Evolutionary conservation across 176 grass and related monocot species (phyloP), one percentile per base, ranked within the genome.

Genomic region (Stipa capillata): DNA sequence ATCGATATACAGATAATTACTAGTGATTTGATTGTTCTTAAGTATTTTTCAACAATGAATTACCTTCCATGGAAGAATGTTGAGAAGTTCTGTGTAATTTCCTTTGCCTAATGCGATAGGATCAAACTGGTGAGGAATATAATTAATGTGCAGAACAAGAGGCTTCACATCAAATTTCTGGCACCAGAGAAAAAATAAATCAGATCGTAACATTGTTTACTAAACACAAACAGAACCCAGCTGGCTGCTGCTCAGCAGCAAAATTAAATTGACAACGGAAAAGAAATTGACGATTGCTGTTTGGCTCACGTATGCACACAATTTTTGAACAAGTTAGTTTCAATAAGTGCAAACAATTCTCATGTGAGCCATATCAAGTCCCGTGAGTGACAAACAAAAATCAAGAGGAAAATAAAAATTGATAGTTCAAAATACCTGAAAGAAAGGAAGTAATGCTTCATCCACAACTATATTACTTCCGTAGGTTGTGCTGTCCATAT

Each of bases 61-160:
- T 91, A 99, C 96, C 96, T 91, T 99, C 96, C 92, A 99, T 18
- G 92, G 88, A 50, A 99, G 85, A 82, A 99, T 93, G 79, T 99
- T 99, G 69, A 99, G 92, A 89, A 99, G 85, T 87, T 99, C 96
- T 69, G 88, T 88, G 5, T 99, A 99, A 74, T 95, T 99, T 82
- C 96, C 96, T 87, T 88, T 93, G 79, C 92, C 84, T 40, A 99
- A 81, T 85, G 96, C 90, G 67, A 90, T 58, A 8, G 88, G 88
- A 85, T 99, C 96, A 87, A 95, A 99, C 65, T 91, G 90, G 18
- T 88, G 89, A 60, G 96, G 96, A 87, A 91, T 91, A 89, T 99
- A 99, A 76, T 99, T 91, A 89, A 95, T 79, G 42, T 91, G 84
- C 65, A 99, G 83, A 77, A 99, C 70, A 42, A 99, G 57, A 54